These are phyloP conservation scores for Fusarium sp. DNA, from an alignment of 2,329 filamentous ascomycete species.

Conservation along the genomic window DNA sequence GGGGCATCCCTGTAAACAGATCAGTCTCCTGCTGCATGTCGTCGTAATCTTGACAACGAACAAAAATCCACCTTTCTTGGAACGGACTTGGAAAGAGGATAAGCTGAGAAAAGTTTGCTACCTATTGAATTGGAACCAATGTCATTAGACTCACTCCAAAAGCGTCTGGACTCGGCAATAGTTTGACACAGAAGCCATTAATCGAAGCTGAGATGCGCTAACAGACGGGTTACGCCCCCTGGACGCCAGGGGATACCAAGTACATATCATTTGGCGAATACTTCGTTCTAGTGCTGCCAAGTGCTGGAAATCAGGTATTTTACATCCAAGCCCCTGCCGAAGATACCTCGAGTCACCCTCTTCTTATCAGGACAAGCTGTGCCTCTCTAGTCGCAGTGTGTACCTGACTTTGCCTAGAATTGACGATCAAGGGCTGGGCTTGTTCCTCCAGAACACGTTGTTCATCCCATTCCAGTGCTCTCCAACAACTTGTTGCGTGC, in stretches of 20 bases:
- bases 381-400: not conserved
- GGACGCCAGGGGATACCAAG: not conserved
- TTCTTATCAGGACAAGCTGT: not conserved
- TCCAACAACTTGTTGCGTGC: constrained; percentile 3
- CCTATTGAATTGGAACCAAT: not conserved
- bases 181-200: constrained; percentile 13
- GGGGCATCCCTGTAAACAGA: constrained; percentile 12
- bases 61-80: not conserved
- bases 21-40: not conserved
- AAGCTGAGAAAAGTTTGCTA: constrained; percentile 10
- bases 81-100: not conserved
- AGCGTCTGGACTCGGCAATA: constrained; percentile 25
- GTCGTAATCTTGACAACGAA: constrained; percentile 11
- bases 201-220: constrained; percentile 15
- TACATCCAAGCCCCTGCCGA: not conserved
- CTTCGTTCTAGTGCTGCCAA: not conserved
- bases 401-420: constrained; percentile 25
- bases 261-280: not conserved
- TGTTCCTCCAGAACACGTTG: constrained; percentile 30
- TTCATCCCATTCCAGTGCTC: constrained; percentile 30
- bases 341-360: constrained; percentile 15
- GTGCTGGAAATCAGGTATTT: not conserved
- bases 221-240: constrained; percentile 5
- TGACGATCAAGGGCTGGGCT: constrained; percentile 34
- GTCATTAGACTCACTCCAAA: not conserved